These are phyloP conservation scores for Jacaranda copaia DNA, from an alignment of 257 asterid genomes.

Conservation along the genomic window DNA sequence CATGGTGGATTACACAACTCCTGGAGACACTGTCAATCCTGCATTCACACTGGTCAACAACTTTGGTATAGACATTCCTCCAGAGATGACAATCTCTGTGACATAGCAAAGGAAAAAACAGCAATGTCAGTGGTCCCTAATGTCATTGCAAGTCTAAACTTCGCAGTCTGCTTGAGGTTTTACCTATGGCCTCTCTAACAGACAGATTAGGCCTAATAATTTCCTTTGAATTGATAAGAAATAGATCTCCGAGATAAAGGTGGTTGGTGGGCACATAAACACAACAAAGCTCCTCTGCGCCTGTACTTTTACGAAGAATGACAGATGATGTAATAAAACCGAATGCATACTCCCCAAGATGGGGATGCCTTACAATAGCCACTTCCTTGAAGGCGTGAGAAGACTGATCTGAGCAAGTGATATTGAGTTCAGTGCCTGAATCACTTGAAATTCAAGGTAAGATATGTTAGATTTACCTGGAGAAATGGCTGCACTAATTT, in stretches of 20 bases:
- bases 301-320: constrained; percentile 65
- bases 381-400: constrained; percentile 91
- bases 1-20: constrained; percentile 61
- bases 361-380: constrained; percentile 81
- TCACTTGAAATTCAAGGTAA: neutral
- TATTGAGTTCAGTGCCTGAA: neutral
- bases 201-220: constrained; percentile 80
- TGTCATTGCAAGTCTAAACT: neutral
- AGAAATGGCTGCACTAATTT: constrained; percentile 83
- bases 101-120: constrained; percentile 1
- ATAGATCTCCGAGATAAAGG: constrained; percentile 90
- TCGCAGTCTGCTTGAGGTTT: neutral
- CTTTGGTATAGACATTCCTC: constrained; percentile 83
- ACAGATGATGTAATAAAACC: constrained; percentile 81
- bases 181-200: constrained; percentile 88
- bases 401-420: constrained; percentile 54
- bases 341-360: constrained; percentile 77
- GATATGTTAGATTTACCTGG: constrained; percentile 56
- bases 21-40: constrained; percentile 57
- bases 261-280: constrained; percentile 89
- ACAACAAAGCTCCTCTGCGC: constrained; percentile 81
- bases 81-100: constrained; percentile 83
- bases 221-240: constrained; percentile 75
- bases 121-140: neutral
- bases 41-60: constrained; percentile 57